Evolutionary conservation across 768 basidiomycete species (phyloP), one percentile per base, ranked within the genome.

Genomic region (Boletus subparvulus): DNA sequence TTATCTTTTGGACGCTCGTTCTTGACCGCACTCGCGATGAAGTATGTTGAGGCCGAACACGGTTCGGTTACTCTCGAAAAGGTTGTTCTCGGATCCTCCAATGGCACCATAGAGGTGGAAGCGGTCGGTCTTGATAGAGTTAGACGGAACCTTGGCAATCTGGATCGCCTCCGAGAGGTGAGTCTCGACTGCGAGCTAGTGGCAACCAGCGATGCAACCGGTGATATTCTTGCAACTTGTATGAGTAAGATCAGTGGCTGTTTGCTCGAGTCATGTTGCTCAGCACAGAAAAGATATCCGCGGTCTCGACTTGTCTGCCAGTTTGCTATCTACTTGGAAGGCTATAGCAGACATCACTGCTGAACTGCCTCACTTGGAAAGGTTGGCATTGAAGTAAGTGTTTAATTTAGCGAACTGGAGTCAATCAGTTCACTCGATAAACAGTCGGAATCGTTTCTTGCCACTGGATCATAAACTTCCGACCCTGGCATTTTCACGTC

Each of bases 71-170:
- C 79, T 37, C 77, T 78, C 50, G 89, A 94, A 70, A 83, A 73
- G 26, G 80, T 92, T 43, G 60, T 85, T 12, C 77, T 96, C 28
- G 93, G 93, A 30, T 92, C 91, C 2, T 95, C 94, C 24, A 80
- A 83, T 49, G 89, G 90, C 30, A 78, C 83, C 5, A 94, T 98
- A 61, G 77, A 88, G 61, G 91, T 98, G 13, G 90, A 95, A 70
- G 93, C 91, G 5, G 89, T 94, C 4, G 80, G 84, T 44, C 75
- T 97, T 28, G 87, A 91, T 65, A 91, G 87, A 68, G 83, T 97
- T 54, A 80, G 88, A 65, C 73, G 75, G 28, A 88, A 87, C 45
- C 79, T 96, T 28, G 76, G 87, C 6, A 75, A 83, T 51, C 72
- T 98, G 19, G 78, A 80, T 46, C 78, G 78, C 17, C 76, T 98